Percentiles rank a stretch among this genome's conserved stretches.
Evolutionary conservation across 2,329 filamentous ascomycete species (phyloP).

Genomic region (Canariomyces notabilis): DNA sequence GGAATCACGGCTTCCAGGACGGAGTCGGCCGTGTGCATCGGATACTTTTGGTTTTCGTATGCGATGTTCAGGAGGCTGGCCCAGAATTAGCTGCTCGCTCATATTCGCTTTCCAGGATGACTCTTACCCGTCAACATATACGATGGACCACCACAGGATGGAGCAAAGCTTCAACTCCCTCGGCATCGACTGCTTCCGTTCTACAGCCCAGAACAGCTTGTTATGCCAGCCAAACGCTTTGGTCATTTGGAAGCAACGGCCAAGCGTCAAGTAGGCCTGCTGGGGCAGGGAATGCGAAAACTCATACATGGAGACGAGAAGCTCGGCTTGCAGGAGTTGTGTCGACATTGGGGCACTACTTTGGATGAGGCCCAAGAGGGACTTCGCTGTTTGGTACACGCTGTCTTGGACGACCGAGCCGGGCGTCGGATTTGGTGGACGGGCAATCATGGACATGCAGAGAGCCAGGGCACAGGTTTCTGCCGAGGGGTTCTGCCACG

Average conservation of each 20-base stretch:
- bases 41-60: constrained; percentile 26
- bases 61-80: constrained; percentile 25
- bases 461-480: constrained; percentile 26
- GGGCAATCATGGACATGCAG: constrained; percentile 28
- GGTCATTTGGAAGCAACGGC: constrained; percentile 27
- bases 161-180: constrained; percentile 27
- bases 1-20: constrained; percentile 22
- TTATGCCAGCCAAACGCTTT: constrained; percentile 27
- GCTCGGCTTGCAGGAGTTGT: constrained; percentile 26
- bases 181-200: constrained; percentile 19
- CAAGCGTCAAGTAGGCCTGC: constrained; percentile 29
- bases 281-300: constrained; percentile 27
- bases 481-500: constrained; percentile 27
- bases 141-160: constrained; percentile 30
- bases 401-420: constrained; percentile 23
- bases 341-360: constrained; percentile 24
- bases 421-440: constrained; percentile 19
- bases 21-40: constrained; percentile 20
- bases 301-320: constrained; percentile 29
- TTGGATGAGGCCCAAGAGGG: constrained; percentile 25
- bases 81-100: constrained; percentile 2
- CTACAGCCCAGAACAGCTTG: constrained; percentile 24
- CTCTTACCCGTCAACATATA: constrained; percentile 28
- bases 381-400: constrained; percentile 27
- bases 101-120: background rate